phyloP scores from a whole-genome alignment of 2,329 filamentous ascomycete species.

The Xylaria sp. region DNA sequence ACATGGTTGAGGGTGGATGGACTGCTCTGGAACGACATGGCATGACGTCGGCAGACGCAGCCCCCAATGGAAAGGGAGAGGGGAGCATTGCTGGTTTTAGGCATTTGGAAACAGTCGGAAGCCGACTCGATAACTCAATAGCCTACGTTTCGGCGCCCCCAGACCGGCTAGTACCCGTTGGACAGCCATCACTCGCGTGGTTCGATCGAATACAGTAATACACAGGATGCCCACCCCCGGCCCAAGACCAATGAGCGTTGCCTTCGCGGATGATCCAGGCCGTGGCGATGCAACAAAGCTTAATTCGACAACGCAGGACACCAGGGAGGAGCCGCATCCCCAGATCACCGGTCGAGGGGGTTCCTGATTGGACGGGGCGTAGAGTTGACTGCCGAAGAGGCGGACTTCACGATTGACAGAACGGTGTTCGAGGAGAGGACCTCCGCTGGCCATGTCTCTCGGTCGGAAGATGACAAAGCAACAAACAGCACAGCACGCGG shows the following conservation, averaged over 20 bases:
- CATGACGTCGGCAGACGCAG: neutral
- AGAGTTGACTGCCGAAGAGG: neutral
- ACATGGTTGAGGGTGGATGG: neutral
- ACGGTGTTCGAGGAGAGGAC: neutral
- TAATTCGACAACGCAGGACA: constrained; percentile 21
- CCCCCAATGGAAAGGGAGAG: neutral
- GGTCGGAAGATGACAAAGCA: neutral
- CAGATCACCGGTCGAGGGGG: constrained; percentile 1
- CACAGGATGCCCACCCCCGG: constrained; percentile 2
- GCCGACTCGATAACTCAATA: neutral
- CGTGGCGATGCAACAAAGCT: constrained; percentile 27
- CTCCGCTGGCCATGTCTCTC: neutral
- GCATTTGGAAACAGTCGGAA: neutral
- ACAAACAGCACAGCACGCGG: neutral
- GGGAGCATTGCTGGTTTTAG: neutral
- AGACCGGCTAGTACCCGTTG: constrained; percentile 13
- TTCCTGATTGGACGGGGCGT: constrained; percentile 12
- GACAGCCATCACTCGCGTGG: constrained; percentile 2
- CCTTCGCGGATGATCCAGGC: constrained; percentile 14
- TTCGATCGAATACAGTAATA: constrained; percentile 26
- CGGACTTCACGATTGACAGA: neutral
- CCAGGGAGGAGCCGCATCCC: constrained; percentile 20
- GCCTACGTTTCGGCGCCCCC: neutral
- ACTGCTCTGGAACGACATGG: neutral
- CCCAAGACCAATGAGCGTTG: constrained; percentile 21